Evolutionary conservation across 2,329 filamentous ascomycete genomes (phyloP).

Genomic region (Alternaria panax): DNA sequence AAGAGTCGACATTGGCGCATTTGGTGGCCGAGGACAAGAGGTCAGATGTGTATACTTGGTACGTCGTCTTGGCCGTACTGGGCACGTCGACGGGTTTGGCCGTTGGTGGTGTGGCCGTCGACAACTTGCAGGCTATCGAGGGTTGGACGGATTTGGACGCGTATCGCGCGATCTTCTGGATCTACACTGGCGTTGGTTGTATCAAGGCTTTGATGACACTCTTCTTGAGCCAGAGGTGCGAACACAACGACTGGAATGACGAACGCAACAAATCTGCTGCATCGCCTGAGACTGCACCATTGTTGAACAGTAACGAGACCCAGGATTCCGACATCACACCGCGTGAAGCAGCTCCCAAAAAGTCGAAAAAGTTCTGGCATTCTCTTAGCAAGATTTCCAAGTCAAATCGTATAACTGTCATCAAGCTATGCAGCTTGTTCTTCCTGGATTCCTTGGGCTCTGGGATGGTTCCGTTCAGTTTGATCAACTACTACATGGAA

Average conservation of each 20-base stretch:
- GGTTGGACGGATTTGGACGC: conserved; percentile 51
- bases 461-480: conserved; percentile 65
- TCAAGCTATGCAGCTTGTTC: conserved; percentile 72
- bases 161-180: conserved; percentile 53
- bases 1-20: conserved; percentile 50
- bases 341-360: conserved; percentile 22
- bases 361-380: conserved; percentile 26
- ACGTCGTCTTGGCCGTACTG: conserved; percentile 49
- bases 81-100: conserved; percentile 46
- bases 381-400: conserved; percentile 64
- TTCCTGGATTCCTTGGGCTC: conserved; percentile 73
- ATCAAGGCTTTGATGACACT: conserved; percentile 50
- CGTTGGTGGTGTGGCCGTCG: conserved; percentile 49
- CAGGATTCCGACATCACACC: not conserved
- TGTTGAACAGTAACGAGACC: conserved; percentile 23
- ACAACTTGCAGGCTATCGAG: conserved; percentile 35
- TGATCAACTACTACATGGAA: conserved; percentile 64
- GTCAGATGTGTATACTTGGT: conserved; percentile 52
- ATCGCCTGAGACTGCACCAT: conserved; percentile 33
- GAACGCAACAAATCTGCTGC: conserved; percentile 12
- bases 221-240: conserved; percentile 51
- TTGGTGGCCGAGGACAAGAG: conserved; percentile 39
- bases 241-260: conserved; percentile 31
- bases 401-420: conserved; percentile 62
- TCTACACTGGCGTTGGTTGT: conserved; percentile 53